Percentiles rank a stretch among this genome's conserved stretches.
Evolutionary conservation across 495 filamentous ascomycete species (phyloP).

Genomic region (Thermothielavioides terrestris): DNA sequence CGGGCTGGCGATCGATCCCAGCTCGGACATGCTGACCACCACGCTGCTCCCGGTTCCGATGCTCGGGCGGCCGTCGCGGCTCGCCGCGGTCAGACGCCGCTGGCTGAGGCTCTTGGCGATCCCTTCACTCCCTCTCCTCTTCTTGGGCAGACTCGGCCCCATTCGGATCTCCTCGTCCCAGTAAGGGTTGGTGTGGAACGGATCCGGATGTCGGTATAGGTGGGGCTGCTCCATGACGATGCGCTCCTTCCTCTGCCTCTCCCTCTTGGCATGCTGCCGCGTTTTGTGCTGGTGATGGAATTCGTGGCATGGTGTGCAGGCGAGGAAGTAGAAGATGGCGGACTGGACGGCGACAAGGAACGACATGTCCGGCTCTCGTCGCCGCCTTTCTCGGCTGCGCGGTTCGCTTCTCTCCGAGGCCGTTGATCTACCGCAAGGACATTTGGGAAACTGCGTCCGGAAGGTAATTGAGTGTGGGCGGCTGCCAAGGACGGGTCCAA

Average conservation of each 20-base stretch:
- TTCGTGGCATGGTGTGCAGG: slow-evolving; percentile 71
- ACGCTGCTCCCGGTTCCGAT: slow-evolving; percentile 23
- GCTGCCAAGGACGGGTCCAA: neutral
- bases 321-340: slow-evolving; percentile 76
- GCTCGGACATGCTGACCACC: slow-evolving; percentile 17
- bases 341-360: slow-evolving; percentile 56
- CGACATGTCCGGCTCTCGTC: slow-evolving; percentile 37
- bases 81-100: slow-evolving; percentile 37
- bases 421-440: neutral
- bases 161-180: slow-evolving; percentile 77
- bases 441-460: neutral
- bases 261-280: slow-evolving; percentile 53
- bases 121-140: slow-evolving; percentile 40
- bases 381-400: neutral
- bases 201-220: slow-evolving; percentile 67
- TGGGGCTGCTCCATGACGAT: slow-evolving; percentile 59
- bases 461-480: neutral
- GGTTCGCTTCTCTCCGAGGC: neutral
- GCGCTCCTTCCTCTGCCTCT: slow-evolving; percentile 50
- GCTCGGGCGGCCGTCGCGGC: slow-evolving; percentile 29
- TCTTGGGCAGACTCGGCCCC: slow-evolving; percentile 64
- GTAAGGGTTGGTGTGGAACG: slow-evolving; percentile 75
- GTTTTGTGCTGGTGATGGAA: slow-evolving; percentile 54
- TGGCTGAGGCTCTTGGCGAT: slow-evolving; percentile 44
- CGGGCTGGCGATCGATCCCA: slow-evolving; percentile 19